Evolutionary conservation across 352 stramenopile genomes (phyloP), one percentile per base, ranked within the genome.

Genomic region (Blastocystis hominis): DNA sequence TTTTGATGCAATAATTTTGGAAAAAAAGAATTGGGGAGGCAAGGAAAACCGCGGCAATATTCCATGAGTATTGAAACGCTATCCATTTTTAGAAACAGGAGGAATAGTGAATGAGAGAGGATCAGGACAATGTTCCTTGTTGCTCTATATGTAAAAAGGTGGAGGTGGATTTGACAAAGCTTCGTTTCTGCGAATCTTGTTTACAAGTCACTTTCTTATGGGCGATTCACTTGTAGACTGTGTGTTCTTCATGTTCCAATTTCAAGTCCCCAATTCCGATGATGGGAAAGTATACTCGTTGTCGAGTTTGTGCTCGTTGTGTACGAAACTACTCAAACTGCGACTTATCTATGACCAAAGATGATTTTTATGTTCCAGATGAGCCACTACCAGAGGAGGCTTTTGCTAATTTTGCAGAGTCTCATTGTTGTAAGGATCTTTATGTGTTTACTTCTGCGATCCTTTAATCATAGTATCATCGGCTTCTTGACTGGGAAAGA

Each of bases 291-390:
- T 36, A 46, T 13, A 47, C 66, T n/a, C 17, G 50, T 36, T 46
- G 66, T 4, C 34, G 72, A 34, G 72, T 84, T 13, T 84, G 72
- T 61, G 15, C 2, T 15, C 30, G 38, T n/a, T 84, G 72, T 46
- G 44, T 84, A 34, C 55, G 17, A 10, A 68, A 53, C 55, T 84
- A 84, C 56, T 84, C 72, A 20, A 84, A 84, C 50, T 84, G 72
- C 47, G 20, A 56, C 0, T 53, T 13, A n/a, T 10, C 30, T 47
- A 36, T 54, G 3, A 69, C 20, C 4, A 66, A 69, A 34, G 30
- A 6, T 34, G 46, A 38, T 64, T 54, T 30, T 13, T 42, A 34
- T 20, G 24, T 50, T 0, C 47, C 50, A 46, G 40, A 44, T 3
- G 50, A 17, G 3, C 9, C 20, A 13, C 36, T 3, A 9, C 13